Base-by-base conservation (phyloP, 1,139 yeast genomes). In the Sugiyamaella pinicola region DNA sequence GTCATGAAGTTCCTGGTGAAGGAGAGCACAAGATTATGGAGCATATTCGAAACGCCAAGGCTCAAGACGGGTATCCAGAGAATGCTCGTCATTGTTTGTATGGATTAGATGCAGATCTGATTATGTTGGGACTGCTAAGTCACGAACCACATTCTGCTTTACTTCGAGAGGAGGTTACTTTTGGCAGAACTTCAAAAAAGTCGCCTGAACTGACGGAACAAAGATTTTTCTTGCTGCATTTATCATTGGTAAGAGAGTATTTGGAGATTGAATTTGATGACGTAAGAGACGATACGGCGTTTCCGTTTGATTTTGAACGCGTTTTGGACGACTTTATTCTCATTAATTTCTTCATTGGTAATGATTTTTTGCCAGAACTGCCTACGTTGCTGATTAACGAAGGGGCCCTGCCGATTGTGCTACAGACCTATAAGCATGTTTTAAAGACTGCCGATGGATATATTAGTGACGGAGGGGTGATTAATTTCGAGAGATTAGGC, bases 1-100 rank as follows among this genome's bases (percentile, higher is more conserved):
- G 95, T 62, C 96, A 96, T 48, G 93, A 95, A 29, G 98, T 91
- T 10, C 99, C 99, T 0, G 99, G 99, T 55, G 99, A 93, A 75
- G 99, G 99, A 66, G 99, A 93, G 72, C 99, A 93, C 75, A 93
- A 93, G 69, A 85, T 93, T 63, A 95, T 93, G 99, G 87, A 87
- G 61, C 90, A 86, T 66, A 87, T 95, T 61, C 82, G 99, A 63
- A 79, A 85, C 49, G 89, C 87, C 71, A 81, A 96, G 68, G 83
- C 90, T 46, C 91, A 87, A 64, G 86, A 93, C 0, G 87, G 81
- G 66, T 90, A 91, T 69, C 80, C 87, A 64, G 93, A 96, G 35
- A 93, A 95, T 69, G 85, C 91, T 1, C 82, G 87, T 42, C 99
- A 95, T 70, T 90, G 97, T 72, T 83, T 95, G 55, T 95, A 95